These are phyloP conservation scores for Aspergillus bridgeri DNA, from an alignment of 495 filamentous ascomycete genomes.

Conservation along the genomic window DNA sequence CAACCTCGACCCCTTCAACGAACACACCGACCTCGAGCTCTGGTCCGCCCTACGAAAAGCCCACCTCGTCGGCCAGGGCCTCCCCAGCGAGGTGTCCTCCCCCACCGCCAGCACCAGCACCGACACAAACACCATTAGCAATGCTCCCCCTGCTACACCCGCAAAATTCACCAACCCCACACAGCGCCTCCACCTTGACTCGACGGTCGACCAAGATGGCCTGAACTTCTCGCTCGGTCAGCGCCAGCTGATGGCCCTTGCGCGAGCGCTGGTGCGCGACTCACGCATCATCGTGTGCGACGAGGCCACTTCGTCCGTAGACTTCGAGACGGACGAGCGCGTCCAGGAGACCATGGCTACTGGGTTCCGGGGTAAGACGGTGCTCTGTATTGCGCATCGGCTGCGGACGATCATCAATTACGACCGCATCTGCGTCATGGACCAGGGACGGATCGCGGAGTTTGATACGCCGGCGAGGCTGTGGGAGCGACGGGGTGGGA, in stretches of 20 bases:
- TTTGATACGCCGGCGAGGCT: conserved; percentile 70
- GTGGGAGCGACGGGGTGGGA: conserved; percentile 63
- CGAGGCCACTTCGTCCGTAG: conserved; percentile 88
- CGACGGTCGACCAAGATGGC: conserved; percentile 85
- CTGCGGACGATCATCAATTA: conserved; percentile 90
- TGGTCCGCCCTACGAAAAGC: conserved; percentile 84
- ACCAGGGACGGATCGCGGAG: conserved; percentile 80
- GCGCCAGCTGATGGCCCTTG: conserved; percentile 91
- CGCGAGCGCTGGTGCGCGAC: conserved; percentile 80
- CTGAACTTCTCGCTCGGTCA: conserved; percentile 96
- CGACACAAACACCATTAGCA: too few relatives aligned
- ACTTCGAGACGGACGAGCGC: conserved; percentile 95
- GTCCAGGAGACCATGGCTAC: conserved; percentile 88
- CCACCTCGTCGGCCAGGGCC: conserved; percentile 62
- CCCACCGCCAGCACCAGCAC: too few relatives aligned
- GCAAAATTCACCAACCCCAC: conserved; percentile 23
- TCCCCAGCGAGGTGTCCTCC: conserved; percentile 19
- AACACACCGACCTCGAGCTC: conserved; percentile 82
- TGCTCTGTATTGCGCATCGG: conserved; percentile 94
- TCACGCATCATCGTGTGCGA: conserved; percentile 94
- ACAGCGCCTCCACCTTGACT: conserved; percentile 71
- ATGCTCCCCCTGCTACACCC: conserved; percentile 19
- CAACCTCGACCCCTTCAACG: conserved; percentile 89
- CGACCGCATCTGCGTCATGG: conserved; percentile 95
- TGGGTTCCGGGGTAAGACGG: conserved; percentile 83